Conservation (phyloP, 1,284 basidiomycete species). For the Leccinum pachyderme region DNA sequence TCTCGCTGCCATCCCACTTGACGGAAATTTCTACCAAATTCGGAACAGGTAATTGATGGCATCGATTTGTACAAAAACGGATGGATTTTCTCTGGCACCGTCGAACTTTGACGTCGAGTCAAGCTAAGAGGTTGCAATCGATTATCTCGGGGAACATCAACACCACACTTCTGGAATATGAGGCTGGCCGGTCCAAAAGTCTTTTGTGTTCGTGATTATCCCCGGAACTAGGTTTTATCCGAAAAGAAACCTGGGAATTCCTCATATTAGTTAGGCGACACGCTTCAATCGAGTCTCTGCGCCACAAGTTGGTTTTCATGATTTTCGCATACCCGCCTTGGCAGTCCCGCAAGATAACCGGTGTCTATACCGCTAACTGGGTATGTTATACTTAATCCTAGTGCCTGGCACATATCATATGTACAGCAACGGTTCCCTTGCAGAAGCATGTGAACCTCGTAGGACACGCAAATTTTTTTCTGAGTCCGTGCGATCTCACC, state of each 20-base stretch:
- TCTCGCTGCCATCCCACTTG: not conserved
- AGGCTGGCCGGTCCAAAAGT: not conserved
- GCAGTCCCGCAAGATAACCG: conserved; percentile 11
- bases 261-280: not conserved
- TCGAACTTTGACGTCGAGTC: not conserved
- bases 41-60: not conserved
- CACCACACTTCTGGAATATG: not conserved
- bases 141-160: not conserved
- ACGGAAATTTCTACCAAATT: not conserved
- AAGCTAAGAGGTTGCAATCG: not conserved
- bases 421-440: conserved; percentile 3
- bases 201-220: not conserved
- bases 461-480: not conserved
- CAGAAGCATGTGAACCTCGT: conserved; percentile 10
- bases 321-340: conserved; percentile 1
- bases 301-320: conserved; percentile 3
- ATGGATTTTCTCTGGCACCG: not conserved
- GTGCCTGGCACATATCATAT: conserved; percentile 13
- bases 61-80: not conserved
- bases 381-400: conserved; percentile 5
- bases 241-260: not conserved
- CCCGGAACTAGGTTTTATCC: not conserved
- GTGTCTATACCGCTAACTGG: conserved; percentile 15
- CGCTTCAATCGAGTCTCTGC: not conserved
- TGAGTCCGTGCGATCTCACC: not conserved